Percentiles rank a stretch among this genome's conserved stretches.
Conservation (phyloP, 176 grass and related monocot genomes). For the Oryza glaberrima region DNA sequence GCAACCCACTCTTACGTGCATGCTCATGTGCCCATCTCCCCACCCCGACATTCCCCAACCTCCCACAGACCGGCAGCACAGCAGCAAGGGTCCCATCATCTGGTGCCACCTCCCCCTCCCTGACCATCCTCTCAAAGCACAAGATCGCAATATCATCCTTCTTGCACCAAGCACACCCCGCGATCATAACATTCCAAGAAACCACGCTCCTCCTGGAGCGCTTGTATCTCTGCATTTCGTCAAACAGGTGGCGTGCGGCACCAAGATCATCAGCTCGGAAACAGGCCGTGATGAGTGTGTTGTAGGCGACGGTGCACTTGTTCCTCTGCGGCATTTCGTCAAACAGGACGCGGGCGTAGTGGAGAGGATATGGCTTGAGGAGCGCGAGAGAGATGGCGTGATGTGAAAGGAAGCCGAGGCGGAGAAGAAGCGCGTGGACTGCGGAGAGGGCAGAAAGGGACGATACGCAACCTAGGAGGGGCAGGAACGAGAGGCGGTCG, state of each 20-base stretch:
- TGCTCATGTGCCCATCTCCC: constrained; percentile 55
- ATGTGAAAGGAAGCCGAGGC: constrained; percentile 54
- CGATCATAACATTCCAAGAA: constrained; percentile 64
- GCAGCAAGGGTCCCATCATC: constrained; percentile 57
- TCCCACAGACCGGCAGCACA: constrained; percentile 57
- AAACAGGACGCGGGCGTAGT: constrained; percentile 8
- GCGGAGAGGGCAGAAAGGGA: constrained; percentile 37
- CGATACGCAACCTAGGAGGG: constrained; percentile 41
- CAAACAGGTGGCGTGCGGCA: constrained; percentile 43
- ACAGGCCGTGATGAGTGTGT: constrained; percentile 40
- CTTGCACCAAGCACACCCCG: constrained; percentile 34
- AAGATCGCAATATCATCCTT: constrained; percentile 35
- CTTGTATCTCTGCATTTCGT: constrained; percentile 50
- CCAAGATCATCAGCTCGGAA: constrained; percentile 12
- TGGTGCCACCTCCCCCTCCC: constrained; percentile 22
- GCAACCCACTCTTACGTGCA: constrained; percentile 30
- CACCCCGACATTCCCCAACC: constrained; percentile 32
- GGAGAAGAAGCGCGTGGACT: constrained; percentile 51
- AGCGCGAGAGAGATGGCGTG: constrained; percentile 45
- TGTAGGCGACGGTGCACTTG: constrained; percentile 52
- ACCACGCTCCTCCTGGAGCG: constrained; percentile 54
- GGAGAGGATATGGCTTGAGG: constrained; percentile 39
- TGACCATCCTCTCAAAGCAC: constrained; percentile 49
- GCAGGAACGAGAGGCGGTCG: constrained; percentile 40
- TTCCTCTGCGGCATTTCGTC: constrained; percentile 35